Percentiles rank a stretch among this genome's conserved stretches.
These are phyloP conservation scores for Rhododendron kiyosumense DNA, from an alignment of 148 eudicot genomes.

Conservation along the genomic window DNA sequence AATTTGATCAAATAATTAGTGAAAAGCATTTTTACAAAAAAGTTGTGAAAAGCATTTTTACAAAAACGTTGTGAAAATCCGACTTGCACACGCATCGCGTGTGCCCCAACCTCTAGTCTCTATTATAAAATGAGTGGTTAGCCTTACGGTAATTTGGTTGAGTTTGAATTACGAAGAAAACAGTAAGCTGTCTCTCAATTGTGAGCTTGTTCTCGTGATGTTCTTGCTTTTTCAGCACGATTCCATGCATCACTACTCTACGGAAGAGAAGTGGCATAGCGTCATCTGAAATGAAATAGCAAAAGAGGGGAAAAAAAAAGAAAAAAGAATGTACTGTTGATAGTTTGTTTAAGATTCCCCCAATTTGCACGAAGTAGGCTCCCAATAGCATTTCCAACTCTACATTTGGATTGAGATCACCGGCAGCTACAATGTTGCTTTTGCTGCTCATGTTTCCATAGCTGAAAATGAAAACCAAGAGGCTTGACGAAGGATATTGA, in stretches of 20 bases:
- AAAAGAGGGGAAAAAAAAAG: background rate
- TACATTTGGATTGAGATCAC: background rate
- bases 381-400: conserved; percentile 9
- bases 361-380: conserved; percentile 7
- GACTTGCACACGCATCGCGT: too few species aligned
- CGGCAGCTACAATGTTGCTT: background rate
- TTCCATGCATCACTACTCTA: background rate
- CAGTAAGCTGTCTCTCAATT: background rate
- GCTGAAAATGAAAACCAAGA: background rate
- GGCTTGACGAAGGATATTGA: background rate
- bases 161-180: too few species aligned
- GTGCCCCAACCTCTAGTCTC: too few species aligned
- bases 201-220: background rate
- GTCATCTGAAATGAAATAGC: background rate
- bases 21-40: too few species aligned
- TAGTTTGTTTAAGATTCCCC: conserved; percentile 6
- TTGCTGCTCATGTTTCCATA: background rate
- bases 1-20: too few species aligned
- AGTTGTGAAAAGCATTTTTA: too few species aligned
- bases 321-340: background rate
- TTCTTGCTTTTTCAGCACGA: too few species aligned
- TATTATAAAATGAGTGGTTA: too few species aligned
- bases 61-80: too few species aligned
- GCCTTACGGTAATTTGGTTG: too few species aligned
- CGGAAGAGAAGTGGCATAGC: too few species aligned